Evolutionary conservation across 768 basidiomycete genomes (phyloP).

Genomic region (Tylopilus felleus): DNA sequence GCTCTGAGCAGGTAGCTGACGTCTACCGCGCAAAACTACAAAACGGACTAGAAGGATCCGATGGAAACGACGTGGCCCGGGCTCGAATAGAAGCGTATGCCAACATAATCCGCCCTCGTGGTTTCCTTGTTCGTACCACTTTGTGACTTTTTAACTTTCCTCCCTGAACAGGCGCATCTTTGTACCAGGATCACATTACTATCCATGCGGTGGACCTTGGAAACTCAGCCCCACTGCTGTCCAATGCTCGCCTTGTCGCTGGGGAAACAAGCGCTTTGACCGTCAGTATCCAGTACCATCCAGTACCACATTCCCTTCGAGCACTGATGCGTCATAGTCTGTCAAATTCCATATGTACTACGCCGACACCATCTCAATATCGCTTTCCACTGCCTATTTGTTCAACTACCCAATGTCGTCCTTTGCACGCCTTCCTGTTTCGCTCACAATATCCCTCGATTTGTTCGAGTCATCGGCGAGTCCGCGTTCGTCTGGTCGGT

Average conservation of each 20-base stretch:
- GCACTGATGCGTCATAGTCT: conserved; percentile 46
- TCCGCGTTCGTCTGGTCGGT: conserved; percentile 5
- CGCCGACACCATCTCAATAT: conserved; percentile 78
- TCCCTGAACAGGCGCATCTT: conserved; percentile 4
- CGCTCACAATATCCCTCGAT: conserved; percentile 73
- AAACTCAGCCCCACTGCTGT: conserved; percentile 71
- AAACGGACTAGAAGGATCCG: conserved; percentile 60
- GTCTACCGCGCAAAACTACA: conserved; percentile 77
- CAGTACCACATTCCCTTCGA: not conserved
- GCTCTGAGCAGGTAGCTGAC: conserved; percentile 50
- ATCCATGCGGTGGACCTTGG: conserved; percentile 86
- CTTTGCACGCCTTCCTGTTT: conserved; percentile 80
- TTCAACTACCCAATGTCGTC: conserved; percentile 83
- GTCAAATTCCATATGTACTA: conserved; percentile 84
- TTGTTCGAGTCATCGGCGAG: conserved; percentile 67
- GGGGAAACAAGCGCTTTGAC: conserved; percentile 19
- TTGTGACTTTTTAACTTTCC: not conserved
- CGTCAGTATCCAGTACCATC: conserved; percentile 25
- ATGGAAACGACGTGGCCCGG: conserved; percentile 83
- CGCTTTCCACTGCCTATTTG: conserved; percentile 75
- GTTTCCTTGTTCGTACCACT: conserved; percentile 54
- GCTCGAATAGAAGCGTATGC: conserved; percentile 75
- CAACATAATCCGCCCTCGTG: conserved; percentile 69
- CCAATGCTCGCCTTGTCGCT: conserved; percentile 55
- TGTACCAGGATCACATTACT: conserved; percentile 74